A percentile compares a stretch with the other conserved stretches of the same genome.
phyloP scores from a whole-genome alignment of 495 filamentous ascomycete genomes.

The Evernia prunastri region DNA sequence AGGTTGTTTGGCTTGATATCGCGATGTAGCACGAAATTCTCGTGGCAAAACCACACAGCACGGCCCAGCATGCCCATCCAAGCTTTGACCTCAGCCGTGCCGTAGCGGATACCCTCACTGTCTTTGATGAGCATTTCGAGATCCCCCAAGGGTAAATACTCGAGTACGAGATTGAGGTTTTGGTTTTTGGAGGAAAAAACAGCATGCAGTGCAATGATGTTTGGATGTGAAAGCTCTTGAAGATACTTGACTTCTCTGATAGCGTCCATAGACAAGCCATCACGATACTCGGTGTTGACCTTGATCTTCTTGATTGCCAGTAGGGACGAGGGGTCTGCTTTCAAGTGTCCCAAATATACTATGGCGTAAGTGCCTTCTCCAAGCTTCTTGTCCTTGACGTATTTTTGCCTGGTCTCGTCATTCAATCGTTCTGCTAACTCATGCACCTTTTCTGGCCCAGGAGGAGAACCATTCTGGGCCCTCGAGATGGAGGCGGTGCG shows the following conservation, averaged over 20 bases:
- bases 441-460: conserved; percentile 30
- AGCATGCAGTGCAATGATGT: conserved; percentile 83
- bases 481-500: conserved; percentile 28
- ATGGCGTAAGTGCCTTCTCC: conserved; percentile 97
- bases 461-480: background rate
- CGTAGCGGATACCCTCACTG: conserved; percentile 61
- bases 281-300: conserved; percentile 71
- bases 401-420: conserved; percentile 76
- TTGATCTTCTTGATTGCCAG: conserved; percentile 99
- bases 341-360: conserved; percentile 80
- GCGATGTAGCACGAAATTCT: conserved; percentile 86
- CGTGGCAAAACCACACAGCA: conserved; percentile 95
- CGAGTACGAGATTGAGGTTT: conserved; percentile 90
- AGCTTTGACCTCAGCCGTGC: conserved; percentile 83
- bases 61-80: conserved; percentile 98
- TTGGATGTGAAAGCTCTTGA: conserved; percentile 91
- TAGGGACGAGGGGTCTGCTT: conserved; percentile 55
- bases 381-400: conserved; percentile 84
- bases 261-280: conserved; percentile 88
- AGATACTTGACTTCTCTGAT: conserved; percentile 92
- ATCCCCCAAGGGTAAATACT: conserved; percentile 85
- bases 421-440: conserved; percentile 86
- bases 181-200: conserved; percentile 91
- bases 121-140: conserved; percentile 91
- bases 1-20: conserved; percentile 99